Evolutionary conservation across 495 filamentous ascomycete species (phyloP).

Genomic region (Trichoderma parareesei): DNA sequence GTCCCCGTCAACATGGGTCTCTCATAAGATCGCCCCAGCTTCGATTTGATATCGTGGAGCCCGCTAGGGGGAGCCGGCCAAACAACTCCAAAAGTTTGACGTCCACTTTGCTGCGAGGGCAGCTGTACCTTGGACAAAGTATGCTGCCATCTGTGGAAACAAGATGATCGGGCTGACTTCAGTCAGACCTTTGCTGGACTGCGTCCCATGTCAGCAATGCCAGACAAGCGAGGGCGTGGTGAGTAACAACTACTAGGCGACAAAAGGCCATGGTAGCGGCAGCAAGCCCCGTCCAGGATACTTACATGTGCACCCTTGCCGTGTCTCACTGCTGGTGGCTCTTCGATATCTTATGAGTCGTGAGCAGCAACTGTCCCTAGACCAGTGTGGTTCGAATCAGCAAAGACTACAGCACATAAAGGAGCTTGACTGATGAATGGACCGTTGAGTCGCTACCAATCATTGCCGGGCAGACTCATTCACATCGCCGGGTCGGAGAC

Average conservation of each 20-base stretch:
- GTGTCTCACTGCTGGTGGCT: background rate
- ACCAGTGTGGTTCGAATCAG: background rate
- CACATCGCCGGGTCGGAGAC: background rate
- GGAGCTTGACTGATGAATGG: background rate
- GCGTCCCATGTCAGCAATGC: background rate
- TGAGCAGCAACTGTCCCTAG: background rate
- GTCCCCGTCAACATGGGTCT: background rate
- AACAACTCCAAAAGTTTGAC: background rate
- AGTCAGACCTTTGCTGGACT: background rate
- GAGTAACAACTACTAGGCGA: background rate
- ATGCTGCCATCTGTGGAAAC: background rate
- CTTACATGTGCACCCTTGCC: background rate
- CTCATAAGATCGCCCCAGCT: background rate
- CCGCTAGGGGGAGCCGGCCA: background rate
- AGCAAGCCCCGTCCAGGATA: background rate
- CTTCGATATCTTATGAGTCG: constrained; percentile 3
- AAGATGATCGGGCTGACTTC: background rate
- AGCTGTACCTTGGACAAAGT: background rate
- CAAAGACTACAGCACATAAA: background rate
- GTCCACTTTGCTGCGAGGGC: background rate
- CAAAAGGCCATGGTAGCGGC: background rate
- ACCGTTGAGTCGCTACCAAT: background rate
- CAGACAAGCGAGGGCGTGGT: background rate
- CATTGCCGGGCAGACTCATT: background rate
- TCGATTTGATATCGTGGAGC: background rate